Percentiles rank a stretch among this genome's conserved stretches.
Conservation (phyloP, 2,329 filamentous ascomycete species). For the Fusarium sp. region DNA sequence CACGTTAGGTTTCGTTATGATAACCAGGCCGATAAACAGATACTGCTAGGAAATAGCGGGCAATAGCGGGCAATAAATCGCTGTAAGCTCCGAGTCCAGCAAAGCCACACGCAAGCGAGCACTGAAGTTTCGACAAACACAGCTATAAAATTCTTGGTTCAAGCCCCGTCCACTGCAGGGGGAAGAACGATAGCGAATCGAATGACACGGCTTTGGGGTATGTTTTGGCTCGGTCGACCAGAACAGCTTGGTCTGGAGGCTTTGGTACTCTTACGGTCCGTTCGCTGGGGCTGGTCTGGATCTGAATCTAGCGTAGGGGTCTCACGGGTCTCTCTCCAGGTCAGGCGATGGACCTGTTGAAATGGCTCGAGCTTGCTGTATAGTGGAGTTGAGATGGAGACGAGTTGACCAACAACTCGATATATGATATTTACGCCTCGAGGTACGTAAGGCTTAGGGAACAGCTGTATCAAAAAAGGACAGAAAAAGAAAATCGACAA, state of each 20-base stretch:
- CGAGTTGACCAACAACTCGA: constrained; percentile 28
- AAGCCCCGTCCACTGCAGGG: not conserved
- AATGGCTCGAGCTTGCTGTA: constrained; percentile 34
- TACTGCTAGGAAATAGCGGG: constrained; percentile 15
- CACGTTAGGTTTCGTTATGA: constrained; percentile 11
- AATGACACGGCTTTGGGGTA: constrained; percentile 38
- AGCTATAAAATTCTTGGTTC: constrained; percentile 14
- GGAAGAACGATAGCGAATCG: constrained; percentile 29
- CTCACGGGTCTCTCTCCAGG: constrained; percentile 20
- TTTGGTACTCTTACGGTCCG: constrained; percentile 38
- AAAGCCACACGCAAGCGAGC: constrained; percentile 26
- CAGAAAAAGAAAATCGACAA: not conserved
- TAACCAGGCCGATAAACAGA: not conserved
- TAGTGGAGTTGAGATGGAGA: constrained; percentile 27
- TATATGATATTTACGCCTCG: constrained; percentile 17
- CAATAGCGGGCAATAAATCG: constrained; percentile 32
- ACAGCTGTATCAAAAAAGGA: constrained; percentile 1
- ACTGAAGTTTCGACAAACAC: constrained; percentile 15
- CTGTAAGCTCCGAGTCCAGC: constrained; percentile 1
- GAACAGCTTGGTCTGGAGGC: constrained; percentile 36
- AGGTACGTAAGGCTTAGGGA: constrained; percentile 28
- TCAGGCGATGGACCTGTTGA: constrained; percentile 30
- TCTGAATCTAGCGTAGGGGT: constrained; percentile 39
- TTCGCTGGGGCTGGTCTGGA: constrained; percentile 40
- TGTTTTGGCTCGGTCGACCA: constrained; percentile 40